Conservation (phyloP, 2,329 filamentous ascomycete species). For the Apiospora pterosperma region DNA sequence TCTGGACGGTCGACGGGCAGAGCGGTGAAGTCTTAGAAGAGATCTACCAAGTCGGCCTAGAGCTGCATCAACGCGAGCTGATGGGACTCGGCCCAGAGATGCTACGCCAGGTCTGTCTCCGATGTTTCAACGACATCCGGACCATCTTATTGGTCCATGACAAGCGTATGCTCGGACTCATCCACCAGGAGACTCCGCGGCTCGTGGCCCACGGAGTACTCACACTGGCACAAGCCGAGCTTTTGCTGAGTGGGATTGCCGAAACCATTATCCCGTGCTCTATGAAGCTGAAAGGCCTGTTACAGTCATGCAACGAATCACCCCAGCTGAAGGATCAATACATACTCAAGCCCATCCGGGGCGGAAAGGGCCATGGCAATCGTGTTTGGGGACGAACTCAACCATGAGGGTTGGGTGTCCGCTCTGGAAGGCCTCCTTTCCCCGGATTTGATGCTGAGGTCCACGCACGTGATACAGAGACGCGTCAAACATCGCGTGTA, state of each 20-base stretch:
- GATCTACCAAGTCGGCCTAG: constrained; percentile 26
- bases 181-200: constrained; percentile 29
- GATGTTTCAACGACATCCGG: constrained; percentile 38
- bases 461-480: constrained; percentile 26
- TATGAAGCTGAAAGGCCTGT: not conserved
- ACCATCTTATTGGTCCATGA: constrained; percentile 38
- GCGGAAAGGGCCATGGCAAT: constrained; percentile 39
- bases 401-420: constrained; percentile 23
- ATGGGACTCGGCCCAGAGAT: constrained; percentile 25
- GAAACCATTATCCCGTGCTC: not conserved
- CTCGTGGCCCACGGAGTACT: constrained; percentile 24
- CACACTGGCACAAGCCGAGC: constrained; percentile 10
- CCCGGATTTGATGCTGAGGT: constrained; percentile 5
- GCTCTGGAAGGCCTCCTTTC: constrained; percentile 16
- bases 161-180: constrained; percentile 38
- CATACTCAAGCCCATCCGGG: constrained; percentile 35
- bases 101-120: constrained; percentile 30
- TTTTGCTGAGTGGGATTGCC: not conserved
- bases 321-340: constrained; percentile 21
- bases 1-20: not conserved
- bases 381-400: constrained; percentile 34
- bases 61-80: constrained; percentile 36
- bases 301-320: constrained; percentile 5
- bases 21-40: constrained; percentile 27
- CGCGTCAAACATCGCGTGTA: constrained; percentile 28